Evolutionary conservation across 108 stramenopile species (phyloP).

Genomic region (Mediolabrus comicus): DNA sequence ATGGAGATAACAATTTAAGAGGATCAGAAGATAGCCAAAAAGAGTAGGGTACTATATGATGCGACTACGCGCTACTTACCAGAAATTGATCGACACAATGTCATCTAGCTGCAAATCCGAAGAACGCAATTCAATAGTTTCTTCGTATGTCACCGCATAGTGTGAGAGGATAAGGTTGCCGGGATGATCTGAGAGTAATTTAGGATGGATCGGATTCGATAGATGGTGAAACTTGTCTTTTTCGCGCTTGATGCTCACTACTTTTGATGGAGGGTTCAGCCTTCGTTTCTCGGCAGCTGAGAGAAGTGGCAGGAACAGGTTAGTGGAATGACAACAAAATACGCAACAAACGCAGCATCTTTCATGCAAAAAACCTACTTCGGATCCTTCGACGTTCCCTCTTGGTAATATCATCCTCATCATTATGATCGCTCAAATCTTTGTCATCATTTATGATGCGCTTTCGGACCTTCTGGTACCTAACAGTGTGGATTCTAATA

Average conservation of each 20-base stretch:
- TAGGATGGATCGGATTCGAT: constrained; percentile 10
- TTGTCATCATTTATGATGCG: background rate
- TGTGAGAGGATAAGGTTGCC: constrained; percentile 23
- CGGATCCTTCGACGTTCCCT: constrained; percentile 15
- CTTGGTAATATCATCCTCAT: background rate
- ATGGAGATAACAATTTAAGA: background rate
- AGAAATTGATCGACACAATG: constrained; percentile 31
- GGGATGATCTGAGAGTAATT: constrained; percentile 18
- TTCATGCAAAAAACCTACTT: constrained; percentile 4
- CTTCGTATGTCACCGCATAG: constrained; percentile 26
- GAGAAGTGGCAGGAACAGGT: too few species aligned
- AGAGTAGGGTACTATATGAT: background rate
- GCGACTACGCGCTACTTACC: constrained; percentile 12
- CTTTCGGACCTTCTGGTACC: constrained; percentile 41
- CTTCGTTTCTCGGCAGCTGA: constrained; percentile 30
- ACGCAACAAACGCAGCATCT: too few species aligned
- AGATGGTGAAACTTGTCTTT: constrained; percentile 17
- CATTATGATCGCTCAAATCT: background rate
- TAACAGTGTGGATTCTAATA: constrained; percentile 37
- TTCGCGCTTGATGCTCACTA: constrained; percentile 19
- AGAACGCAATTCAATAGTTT: constrained; percentile 16
- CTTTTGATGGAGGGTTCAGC: constrained; percentile 19
- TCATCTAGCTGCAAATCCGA: constrained; percentile 28
- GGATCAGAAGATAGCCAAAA: background rate
- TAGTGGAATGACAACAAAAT: too few species aligned